These are phyloP conservation scores for Rhytidhysteron rufulum DNA, from an alignment of 2,329 filamentous ascomycete genomes.

Conservation along the genomic window DNA sequence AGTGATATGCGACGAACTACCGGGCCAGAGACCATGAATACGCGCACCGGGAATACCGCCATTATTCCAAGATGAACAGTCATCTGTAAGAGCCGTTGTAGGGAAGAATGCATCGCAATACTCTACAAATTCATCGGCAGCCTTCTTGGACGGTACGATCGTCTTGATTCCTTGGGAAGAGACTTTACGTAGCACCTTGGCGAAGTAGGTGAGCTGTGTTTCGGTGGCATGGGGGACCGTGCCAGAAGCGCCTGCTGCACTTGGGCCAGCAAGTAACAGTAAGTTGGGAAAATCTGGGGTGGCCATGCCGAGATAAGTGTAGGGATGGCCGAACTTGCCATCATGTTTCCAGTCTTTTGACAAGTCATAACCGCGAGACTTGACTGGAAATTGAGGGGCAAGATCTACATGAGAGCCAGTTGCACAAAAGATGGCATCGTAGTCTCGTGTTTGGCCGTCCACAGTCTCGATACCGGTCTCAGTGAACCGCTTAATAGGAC, in stretches of 20 bases:
- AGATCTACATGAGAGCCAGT: slow-evolving; percentile 58
- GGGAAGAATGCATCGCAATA: slow-evolving; percentile 54
- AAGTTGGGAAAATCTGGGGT: slow-evolving; percentile 66
- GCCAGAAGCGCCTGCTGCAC: slow-evolving; percentile 47
- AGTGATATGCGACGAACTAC: slow-evolving; percentile 61
- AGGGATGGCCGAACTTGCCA: slow-evolving; percentile 58
- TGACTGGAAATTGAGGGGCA: slow-evolving; percentile 57
- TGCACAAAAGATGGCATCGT: slow-evolving; percentile 55
- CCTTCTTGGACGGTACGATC: slow-evolving; percentile 54
- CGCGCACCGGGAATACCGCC: slow-evolving; percentile 55
- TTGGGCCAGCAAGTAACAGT: slow-evolving; percentile 56
- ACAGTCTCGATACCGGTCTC: slow-evolving; percentile 34
- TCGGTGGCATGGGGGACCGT: slow-evolving; percentile 67
- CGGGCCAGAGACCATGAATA: slow-evolving; percentile 68
- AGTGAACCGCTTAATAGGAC: slow-evolving; percentile 37
- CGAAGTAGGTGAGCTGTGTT: slow-evolving; percentile 61
- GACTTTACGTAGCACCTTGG: slow-evolving; percentile 65
- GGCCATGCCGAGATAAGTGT: slow-evolving; percentile 63
- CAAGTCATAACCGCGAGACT: slow-evolving; percentile 53
- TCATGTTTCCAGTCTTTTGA: slow-evolving; percentile 54
- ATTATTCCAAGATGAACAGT: slow-evolving; percentile 71
- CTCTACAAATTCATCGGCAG: slow-evolving; percentile 61
- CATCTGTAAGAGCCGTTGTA: slow-evolving; percentile 53
- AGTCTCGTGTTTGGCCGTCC: slow-evolving; percentile 35
- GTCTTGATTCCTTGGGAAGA: slow-evolving; percentile 63